Percentiles rank a stretch among this genome's conserved stretches.
Conservation (phyloP, 2,329 filamentous ascomycete species). For the Boeremia lycopersici region DNA sequence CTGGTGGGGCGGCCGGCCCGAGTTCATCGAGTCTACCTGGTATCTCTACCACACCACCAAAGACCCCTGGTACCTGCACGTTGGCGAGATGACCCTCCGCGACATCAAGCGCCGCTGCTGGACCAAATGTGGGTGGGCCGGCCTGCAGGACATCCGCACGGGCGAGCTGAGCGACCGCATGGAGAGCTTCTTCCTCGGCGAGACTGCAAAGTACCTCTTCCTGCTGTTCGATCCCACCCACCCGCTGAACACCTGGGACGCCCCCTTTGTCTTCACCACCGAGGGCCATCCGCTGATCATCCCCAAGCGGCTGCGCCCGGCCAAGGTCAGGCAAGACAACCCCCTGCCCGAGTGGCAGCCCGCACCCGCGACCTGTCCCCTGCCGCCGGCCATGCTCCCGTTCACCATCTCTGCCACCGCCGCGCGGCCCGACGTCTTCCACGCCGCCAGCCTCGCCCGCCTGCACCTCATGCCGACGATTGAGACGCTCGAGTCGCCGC, state of each 20-base stretch:
- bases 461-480: constrained; percentile 73
- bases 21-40: constrained; percentile 97
- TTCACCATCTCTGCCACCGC: constrained; percentile 81
- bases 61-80: constrained; percentile 95
- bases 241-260: constrained; percentile 84
- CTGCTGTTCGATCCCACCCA: constrained; percentile 86
- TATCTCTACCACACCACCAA: constrained; percentile 92
- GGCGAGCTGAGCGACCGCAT: constrained; percentile 92
- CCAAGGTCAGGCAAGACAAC: constrained; percentile 7
- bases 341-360: constrained; percentile 21
- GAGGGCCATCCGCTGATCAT: constrained; percentile 94
- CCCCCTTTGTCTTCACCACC: constrained; percentile 90
- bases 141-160: constrained; percentile 64
- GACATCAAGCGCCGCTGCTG: constrained; percentile 90
- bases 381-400: constrained; percentile 62
- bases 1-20: constrained; percentile 95
- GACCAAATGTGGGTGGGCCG: constrained; percentile 92
- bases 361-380: constrained; percentile 66
- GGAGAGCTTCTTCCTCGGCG: constrained; percentile 98
- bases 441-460: constrained; percentile 83
- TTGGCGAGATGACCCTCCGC: constrained; percentile 91
- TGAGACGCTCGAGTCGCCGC: constrained; percentile 62
- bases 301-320: constrained; percentile 56
- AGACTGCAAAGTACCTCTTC: constrained; percentile 95
- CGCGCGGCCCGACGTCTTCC: constrained; percentile 80